These are phyloP conservation scores for Yamadazyma scolyti DNA, from an alignment of 805 yeast genomes.

Conservation along the genomic window DNA sequence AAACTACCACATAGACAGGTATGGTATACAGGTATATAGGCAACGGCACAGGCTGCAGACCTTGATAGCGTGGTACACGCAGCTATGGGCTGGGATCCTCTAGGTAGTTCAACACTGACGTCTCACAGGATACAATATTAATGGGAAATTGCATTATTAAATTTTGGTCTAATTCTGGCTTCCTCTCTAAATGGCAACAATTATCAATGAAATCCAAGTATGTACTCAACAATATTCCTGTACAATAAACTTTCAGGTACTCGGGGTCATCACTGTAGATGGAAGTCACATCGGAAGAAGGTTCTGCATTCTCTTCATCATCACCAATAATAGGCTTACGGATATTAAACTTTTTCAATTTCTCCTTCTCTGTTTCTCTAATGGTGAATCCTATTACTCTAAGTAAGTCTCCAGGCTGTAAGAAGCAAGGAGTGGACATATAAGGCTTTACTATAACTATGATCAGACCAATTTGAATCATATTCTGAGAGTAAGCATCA, in stretches of 20 bases:
- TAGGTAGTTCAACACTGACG: no score
- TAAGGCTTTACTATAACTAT: conserved; percentile 30
- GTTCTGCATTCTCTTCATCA: neutral
- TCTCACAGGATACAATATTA: no score
- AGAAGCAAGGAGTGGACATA: no score
- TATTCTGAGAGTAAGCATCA: conserved; percentile 26
- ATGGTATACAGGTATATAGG: no score
- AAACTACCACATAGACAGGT: no score
- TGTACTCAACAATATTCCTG: conserved; percentile 27
- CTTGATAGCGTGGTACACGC: no score
- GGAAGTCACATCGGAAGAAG: conserved; percentile 7
- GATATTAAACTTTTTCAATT: no score
- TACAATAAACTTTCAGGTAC: conserved; percentile 21
- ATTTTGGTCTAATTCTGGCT: no score
- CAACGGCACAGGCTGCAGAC: no score
- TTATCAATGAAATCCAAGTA: conserved; percentile 17
- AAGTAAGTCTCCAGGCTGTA: conserved; percentile 29
- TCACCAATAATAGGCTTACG: neutral
- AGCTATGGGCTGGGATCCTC: no score
- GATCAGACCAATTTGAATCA: conserved; percentile 25
- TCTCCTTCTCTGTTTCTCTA: conserved; percentile 4
- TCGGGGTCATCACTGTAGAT: conserved; percentile 2
- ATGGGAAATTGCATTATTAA: no score
- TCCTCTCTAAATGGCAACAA: no score
- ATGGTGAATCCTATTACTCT: conserved; percentile 24